Conservation (phyloP, 768 basidiomycete species). For the Mycena venus region DNA sequence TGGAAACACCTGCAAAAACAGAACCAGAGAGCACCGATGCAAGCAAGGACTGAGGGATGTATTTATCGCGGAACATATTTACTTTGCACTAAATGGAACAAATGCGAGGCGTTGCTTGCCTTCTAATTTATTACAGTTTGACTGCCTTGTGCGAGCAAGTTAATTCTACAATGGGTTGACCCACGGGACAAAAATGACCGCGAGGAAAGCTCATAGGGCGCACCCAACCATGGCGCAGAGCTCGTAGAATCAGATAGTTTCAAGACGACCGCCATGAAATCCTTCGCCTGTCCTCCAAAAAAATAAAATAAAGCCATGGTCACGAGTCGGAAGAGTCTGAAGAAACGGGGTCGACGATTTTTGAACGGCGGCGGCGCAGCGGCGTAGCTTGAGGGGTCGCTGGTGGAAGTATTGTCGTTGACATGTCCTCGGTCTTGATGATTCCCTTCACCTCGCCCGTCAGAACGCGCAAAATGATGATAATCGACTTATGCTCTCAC, state of each 20-base stretch:
- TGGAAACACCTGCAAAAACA: neutral
- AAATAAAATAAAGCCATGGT: neutral
- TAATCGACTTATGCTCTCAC: neutral
- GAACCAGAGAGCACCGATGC: neutral
- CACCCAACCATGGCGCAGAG: neutral
- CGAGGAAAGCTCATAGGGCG: neutral
- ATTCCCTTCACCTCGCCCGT: conserved; percentile 34
- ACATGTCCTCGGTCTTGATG: conserved; percentile 49
- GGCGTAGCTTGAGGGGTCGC: conserved; percentile 44
- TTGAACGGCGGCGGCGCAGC: conserved; percentile 63
- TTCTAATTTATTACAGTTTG: neutral
- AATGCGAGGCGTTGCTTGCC: neutral
- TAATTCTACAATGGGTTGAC: neutral
- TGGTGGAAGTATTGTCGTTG: conserved; percentile 46
- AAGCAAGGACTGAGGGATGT: conserved; percentile 1
- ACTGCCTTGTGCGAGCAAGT: neutral
- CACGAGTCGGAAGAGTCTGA: conserved; percentile 47
- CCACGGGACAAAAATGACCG: neutral
- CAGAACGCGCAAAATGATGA: neutral
- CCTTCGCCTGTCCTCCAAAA: neutral
- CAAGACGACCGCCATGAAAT: neutral
- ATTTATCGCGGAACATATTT: conserved; percentile 12
- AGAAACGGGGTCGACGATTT: conserved; percentile 45
- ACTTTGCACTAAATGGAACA: neutral
- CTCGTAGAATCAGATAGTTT: neutral